A percentile compares a stretch with the other conserved stretches of the same genome.
Conservation (phyloP, 345 rosid genomes). For the Acer saccharum region DNA sequence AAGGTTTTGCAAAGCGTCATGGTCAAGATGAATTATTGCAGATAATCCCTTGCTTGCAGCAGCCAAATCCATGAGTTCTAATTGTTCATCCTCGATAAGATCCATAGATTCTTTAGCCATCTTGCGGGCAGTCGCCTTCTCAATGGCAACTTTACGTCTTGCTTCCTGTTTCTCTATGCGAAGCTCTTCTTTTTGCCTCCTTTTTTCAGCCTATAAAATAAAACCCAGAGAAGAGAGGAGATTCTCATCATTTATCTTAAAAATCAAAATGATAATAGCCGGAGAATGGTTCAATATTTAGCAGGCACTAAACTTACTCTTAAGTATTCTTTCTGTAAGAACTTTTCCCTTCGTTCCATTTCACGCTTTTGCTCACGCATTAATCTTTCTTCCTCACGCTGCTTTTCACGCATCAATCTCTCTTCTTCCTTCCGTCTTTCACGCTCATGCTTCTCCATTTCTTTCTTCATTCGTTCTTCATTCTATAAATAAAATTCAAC, state of each 20-base stretch:
- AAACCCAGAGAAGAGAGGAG: conserved; percentile 13
- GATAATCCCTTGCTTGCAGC: conserved; percentile 79
- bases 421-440: conserved; percentile 98
- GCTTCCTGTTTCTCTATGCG: conserved; percentile 86
- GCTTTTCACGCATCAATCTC: conserved; percentile 89
- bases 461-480: conserved; percentile 88
- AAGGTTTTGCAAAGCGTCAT: conserved; percentile 79
- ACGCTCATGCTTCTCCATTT: conserved; percentile 90
- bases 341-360: conserved; percentile 88
- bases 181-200: conserved; percentile 83
- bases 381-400: conserved; percentile 87
- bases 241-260: conserved; percentile 2
- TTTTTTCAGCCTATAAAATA: conserved; percentile 75
- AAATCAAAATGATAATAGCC: background rate
- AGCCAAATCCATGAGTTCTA: conserved; percentile 98
- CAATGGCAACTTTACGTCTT: conserved; percentile 85
- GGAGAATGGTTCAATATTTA: conserved; percentile 1
- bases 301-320: conserved; percentile 46
- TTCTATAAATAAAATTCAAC: conserved; percentile 43
- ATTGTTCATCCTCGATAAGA: conserved; percentile 98
- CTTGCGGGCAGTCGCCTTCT: conserved; percentile 96
- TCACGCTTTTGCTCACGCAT: conserved; percentile 92
- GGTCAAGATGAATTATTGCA: conserved; percentile 80
- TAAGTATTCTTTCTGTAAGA: conserved; percentile 75
- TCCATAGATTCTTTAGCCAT: conserved; percentile 98